These are phyloP conservation scores for Lupinus albus DNA, from an alignment of 306 rosid species.

Conservation along the genomic window DNA sequence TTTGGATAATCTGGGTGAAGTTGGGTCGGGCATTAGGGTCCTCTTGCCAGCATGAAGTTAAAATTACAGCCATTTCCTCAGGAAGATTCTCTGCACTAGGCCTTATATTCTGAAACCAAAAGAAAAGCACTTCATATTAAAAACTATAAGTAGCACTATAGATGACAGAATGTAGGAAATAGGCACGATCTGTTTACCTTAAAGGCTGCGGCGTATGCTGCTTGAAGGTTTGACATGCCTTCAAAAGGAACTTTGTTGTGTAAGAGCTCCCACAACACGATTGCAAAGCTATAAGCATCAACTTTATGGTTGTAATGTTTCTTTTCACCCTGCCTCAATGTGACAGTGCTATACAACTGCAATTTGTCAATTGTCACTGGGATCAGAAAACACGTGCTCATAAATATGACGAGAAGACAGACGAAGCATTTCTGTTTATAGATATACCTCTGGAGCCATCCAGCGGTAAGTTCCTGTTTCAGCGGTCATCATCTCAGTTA, in stretches of 20 bases:
- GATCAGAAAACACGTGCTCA: slow-evolving; percentile 6
- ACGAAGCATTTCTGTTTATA: slow-evolving; percentile 38
- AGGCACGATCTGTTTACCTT: slow-evolving; percentile 54
- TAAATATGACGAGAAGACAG: slow-evolving; percentile 15
- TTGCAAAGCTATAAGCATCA: slow-evolving; percentile 92
- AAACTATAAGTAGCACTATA: slow-evolving; percentile 23
- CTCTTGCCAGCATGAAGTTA: slow-evolving; percentile 93
- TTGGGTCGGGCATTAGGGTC: slow-evolving; percentile 84
- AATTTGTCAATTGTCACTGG: slow-evolving; percentile 38
- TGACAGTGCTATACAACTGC: slow-evolving; percentile 93
- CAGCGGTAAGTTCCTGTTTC: slow-evolving; percentile 97
- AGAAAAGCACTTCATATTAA: slow-evolving; percentile 30
- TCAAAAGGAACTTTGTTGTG: slow-evolving; percentile 86
- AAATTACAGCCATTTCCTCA: slow-evolving; percentile 36
- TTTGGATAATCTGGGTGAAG: slow-evolving; percentile 82
- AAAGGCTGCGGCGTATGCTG: slow-evolving; percentile 54
- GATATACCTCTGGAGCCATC: slow-evolving; percentile 59
- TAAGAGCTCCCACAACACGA: slow-evolving; percentile 45
- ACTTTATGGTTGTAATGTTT: slow-evolving; percentile 97
- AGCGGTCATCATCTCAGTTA: slow-evolving; percentile 97
- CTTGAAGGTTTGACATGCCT: slow-evolving; percentile 91
- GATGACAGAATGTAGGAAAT: neutral
- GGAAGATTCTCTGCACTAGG: slow-evolving; percentile 87
- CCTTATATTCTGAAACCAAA: slow-evolving; percentile 81
- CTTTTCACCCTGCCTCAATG: slow-evolving; percentile 93